Percentiles rank a stretch among this genome's conserved stretches.
Evolutionary conservation across 192 early-diverging fungal species (phyloP).

Genomic region (Coemansia sp.): DNA sequence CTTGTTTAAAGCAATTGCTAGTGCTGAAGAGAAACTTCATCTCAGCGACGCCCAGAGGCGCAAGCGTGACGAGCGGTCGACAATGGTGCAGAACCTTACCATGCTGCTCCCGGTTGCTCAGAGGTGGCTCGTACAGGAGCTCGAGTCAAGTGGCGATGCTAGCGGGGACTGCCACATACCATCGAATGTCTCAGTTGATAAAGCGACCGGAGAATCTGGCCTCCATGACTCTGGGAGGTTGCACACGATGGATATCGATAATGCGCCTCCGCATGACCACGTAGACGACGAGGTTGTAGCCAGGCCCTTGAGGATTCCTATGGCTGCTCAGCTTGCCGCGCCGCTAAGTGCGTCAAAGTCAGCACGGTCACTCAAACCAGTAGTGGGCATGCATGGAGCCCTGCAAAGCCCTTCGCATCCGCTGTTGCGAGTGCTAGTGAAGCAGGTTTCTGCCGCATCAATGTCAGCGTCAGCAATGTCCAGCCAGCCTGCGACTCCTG

Average conservation of each 20-base stretch:
- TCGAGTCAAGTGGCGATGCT: slow-evolving; percentile 7
- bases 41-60: slow-evolving; percentile 17
- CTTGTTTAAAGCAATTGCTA: slow-evolving; percentile 24
- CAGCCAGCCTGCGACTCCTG: neutral
- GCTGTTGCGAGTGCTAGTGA: slow-evolving; percentile 34
- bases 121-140: slow-evolving; percentile 28
- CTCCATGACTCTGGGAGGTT: neutral
- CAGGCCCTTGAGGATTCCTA: neutral
- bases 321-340: neutral
- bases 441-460: slow-evolving; percentile 21
- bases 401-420: slow-evolving; percentile 25
- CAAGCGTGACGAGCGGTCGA: slow-evolving; percentile 36
- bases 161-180: neutral
- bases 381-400: slow-evolving; percentile 19
- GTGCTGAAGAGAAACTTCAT: neutral
- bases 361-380: slow-evolving; percentile 15
- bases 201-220: neutral
- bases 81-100: slow-evolving; percentile 34
- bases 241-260: slow-evolving; percentile 10
- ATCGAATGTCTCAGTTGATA: neutral
- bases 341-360: slow-evolving; percentile 38
- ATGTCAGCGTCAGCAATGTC: neutral
- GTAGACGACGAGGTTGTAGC: neutral
- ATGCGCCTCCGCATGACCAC: neutral
- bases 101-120: slow-evolving; percentile 47